Percentiles rank a stretch among this genome's conserved stretches.
Conservation (phyloP, 2,329 filamentous ascomycete genomes). For the Apiospora saccharicola region DNA sequence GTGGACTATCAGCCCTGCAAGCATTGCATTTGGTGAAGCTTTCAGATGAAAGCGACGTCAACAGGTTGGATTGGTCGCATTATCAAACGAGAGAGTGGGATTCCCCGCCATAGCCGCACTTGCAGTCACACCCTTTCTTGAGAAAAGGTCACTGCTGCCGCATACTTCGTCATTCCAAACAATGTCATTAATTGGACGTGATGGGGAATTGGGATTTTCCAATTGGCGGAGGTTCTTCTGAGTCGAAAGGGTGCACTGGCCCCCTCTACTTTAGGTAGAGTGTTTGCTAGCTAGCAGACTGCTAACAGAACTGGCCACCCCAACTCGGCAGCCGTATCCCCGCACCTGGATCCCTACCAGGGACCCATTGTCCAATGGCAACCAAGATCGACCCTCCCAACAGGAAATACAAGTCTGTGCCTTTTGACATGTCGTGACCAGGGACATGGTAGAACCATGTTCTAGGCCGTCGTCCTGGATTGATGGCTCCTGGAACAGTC, state of each 20-base stretch:
- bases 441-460: not conserved
- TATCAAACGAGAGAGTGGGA: no score
- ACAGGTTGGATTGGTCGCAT: not conserved
- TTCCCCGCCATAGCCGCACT: no score
- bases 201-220: not conserved
- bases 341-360: not conserved
- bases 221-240: conserved; percentile 3
- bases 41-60: not conserved
- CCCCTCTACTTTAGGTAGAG: not conserved
- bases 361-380: not conserved
- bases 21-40: not conserved
- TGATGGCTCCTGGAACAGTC: not conserved
- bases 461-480: not conserved
- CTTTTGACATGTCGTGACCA: not conserved
- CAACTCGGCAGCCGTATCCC: not conserved
- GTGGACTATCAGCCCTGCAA: not conserved
- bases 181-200: not conserved
- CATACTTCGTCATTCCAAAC: not conserved
- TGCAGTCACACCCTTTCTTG: not conserved
- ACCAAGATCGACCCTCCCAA: not conserved
- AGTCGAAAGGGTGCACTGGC: not conserved
- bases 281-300: not conserved
- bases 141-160: no score
- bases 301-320: not conserved
- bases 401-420: not conserved